Evolutionary conservation across 2,329 filamentous ascomycete genomes (phyloP).

Genomic region (Fusarium tanahbumbuense): DNA sequence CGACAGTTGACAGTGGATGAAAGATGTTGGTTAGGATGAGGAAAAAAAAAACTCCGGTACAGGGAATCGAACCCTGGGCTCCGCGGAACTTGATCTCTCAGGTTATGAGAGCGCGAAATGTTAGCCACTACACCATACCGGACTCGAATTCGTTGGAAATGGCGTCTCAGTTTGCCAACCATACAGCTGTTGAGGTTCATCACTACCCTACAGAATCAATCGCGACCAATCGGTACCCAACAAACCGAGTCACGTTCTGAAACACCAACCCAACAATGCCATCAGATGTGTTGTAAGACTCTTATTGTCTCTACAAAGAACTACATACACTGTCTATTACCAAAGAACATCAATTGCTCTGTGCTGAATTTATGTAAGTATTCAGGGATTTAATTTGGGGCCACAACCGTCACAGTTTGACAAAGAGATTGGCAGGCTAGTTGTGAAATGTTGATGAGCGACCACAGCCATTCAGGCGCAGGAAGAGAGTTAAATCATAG

Average conservation of each 20-base stretch:
- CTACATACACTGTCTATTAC: too few relatives aligned
- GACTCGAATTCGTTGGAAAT: conserved; percentile 12
- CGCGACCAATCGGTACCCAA: neutral
- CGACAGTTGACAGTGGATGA: too few relatives aligned
- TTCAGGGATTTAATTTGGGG: too few relatives aligned
- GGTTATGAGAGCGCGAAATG: conserved; percentile 49
- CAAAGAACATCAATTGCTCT: too few relatives aligned
- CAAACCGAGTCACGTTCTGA: too few relatives aligned
- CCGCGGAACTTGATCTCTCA: conserved; percentile 37
- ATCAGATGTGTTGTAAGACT: neutral
- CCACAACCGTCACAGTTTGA: too few relatives aligned
- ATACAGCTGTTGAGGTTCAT: rapidly evolving
- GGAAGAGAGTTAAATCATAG: neutral
- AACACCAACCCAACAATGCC: neutral
- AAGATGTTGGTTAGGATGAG: too few relatives aligned
- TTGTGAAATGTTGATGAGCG: too few relatives aligned
- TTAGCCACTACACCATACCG: conserved; percentile 52
- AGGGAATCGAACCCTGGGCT: conserved; percentile 35
- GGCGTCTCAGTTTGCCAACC: rapidly evolving
- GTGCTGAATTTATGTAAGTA: too few relatives aligned
- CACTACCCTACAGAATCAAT: neutral
- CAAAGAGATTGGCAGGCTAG: too few relatives aligned
- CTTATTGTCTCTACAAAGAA: neutral
- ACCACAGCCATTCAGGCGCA: too few relatives aligned
- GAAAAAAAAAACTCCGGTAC: conserved; percentile 13